Percentiles rank a stretch among this genome's conserved stretches.
phyloP scores from a whole-genome alignment of 1,284 basidiomycete genomes.

The Papiliotrema flavescens region DNA sequence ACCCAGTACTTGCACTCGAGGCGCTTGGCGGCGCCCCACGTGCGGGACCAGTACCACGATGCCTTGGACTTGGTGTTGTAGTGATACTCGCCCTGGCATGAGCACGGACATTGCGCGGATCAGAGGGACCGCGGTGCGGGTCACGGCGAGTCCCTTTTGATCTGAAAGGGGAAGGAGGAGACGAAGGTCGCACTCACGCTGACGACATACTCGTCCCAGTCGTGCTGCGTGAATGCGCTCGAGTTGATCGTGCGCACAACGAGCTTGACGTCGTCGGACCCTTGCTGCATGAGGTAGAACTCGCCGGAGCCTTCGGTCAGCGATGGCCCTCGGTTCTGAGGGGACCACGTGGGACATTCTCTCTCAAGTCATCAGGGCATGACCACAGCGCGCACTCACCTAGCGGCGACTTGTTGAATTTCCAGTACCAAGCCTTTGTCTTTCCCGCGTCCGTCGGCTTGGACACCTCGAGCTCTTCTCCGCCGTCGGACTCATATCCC shows the following conservation, averaged over 20 bases:
- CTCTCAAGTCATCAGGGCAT: neutral
- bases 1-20: conserved; percentile 46
- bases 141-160: neutral
- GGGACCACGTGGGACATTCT: too few species aligned
- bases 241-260: conserved; percentile 50
- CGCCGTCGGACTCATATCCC: conserved; percentile 48
- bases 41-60: conserved; percentile 50
- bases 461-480: conserved; percentile 29
- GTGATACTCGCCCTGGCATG: conserved; percentile 38
- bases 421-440: conserved; percentile 42
- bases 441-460: conserved; percentile 21
- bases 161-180: neutral
- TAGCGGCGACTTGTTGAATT: conserved; percentile 49
- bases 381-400: conserved; percentile 27
- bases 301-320: conserved; percentile 44
- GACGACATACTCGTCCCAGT: conserved; percentile 49
- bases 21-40: conserved; percentile 43
- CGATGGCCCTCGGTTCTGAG: too few species aligned
- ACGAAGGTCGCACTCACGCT: conserved; percentile 28
- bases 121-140: too few species aligned
- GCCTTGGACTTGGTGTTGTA: conserved; percentile 50
- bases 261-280: conserved; percentile 39
- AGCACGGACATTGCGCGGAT: too few species aligned
- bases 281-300: conserved; percentile 44
- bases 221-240: conserved; percentile 41